A percentile compares a stretch with the other conserved stretches of the same genome.
phyloP scores from a whole-genome alignment of 1,284 basidiomycete species.

The Boletus sp. region DNA sequence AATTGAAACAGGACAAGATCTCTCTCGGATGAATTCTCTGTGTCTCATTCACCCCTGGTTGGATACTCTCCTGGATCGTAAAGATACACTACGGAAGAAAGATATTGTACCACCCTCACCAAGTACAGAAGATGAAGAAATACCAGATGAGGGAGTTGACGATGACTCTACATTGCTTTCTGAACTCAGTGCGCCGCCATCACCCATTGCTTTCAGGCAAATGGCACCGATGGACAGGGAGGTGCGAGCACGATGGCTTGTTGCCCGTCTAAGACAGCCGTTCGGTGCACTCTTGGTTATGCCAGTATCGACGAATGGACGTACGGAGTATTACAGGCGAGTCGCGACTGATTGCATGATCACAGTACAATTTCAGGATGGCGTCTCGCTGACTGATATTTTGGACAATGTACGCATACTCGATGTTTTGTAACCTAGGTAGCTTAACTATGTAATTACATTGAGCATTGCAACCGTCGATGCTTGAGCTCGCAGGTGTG shows the following conservation, averaged over 20 bases:
- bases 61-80: neutral
- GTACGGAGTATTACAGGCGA: neutral
- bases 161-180: neutral
- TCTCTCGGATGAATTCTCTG: neutral
- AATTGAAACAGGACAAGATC: neutral
- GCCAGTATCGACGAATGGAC: neutral
- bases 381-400: neutral
- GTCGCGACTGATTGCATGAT: neutral
- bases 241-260: neutral
- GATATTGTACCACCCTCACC: neutral
- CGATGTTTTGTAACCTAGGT: neutral
- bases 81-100: neutral
- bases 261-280: neutral
- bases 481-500: no score
- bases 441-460: no score
- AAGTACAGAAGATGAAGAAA: neutral
- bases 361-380: neutral
- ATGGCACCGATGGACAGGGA: neutral
- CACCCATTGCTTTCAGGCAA: neutral
- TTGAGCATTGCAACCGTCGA: no score
- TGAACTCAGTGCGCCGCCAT: neutral
- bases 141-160: neutral
- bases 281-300: neutral
- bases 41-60: neutral
- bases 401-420: neutral